Base-by-base conservation (phyloP, 2,329 filamentous ascomycete genomes). In the Tothia fuscella region DNA sequence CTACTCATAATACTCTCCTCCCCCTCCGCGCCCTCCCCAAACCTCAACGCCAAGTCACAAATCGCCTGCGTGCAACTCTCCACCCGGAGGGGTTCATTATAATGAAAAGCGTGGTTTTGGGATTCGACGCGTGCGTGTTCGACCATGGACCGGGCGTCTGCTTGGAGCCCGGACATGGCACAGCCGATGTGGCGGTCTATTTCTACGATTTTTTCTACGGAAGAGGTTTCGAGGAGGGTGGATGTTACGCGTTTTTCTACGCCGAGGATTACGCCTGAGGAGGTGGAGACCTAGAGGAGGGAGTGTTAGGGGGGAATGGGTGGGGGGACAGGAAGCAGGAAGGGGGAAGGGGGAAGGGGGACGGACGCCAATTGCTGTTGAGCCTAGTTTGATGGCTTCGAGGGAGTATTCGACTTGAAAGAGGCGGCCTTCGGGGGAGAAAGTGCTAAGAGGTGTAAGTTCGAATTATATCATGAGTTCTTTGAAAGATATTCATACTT, bases 391-490 rank as follows among this genome's bases (percentile, higher is more conserved):
- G 78, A 98, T 98, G 66, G 91, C 91, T 73, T 98, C 91, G 64
- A 98, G 82, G 46, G 91, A 96, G 78, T 98, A 98, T 82, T 98
- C 91, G 72, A 98, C 91, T 72, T 98, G 91, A 77, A 98, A 98
- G 65, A 98, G 84, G 67, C 91, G 91, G 59, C 91, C 91, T 76
- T 98, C 91, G 47, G 91, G 91, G 56, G 91, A 98, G 78, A 98
- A 98, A 76, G 91, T 98, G 76, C 84, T 93, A 61, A 41, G 37
- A 12, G 38, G 49, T 46, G 41, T 40, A 19, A 41, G 37, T 48
- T 53, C 59, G 47, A 59, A 52, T 50, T 47, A 6, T 42, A 20
- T 19, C 31, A 37, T 22, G 33, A 16, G 24, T 28, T 33, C 45
- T 21, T 32, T 47, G 47, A 38, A 49, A 49, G 45, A 41, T 43